Percentiles rank a stretch among this genome's conserved stretches.
Conservation (phyloP, 345 rosid species). For the Theobroma cacao region DNA sequence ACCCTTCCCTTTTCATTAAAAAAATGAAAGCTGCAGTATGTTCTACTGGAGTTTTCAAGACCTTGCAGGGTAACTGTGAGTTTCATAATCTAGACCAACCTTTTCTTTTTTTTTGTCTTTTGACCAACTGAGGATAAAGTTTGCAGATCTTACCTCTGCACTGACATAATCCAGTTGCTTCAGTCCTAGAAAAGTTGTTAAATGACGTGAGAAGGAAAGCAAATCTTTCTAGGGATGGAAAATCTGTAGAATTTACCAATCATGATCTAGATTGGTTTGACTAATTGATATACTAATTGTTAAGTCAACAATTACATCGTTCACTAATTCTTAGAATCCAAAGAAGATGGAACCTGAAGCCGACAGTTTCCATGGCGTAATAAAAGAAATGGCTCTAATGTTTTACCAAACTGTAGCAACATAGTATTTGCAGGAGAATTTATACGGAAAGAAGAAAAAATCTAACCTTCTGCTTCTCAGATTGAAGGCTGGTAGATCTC, state of each 20-base stretch:
- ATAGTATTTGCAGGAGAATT: background rate
- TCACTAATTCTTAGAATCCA: background rate
- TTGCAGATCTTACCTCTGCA: background rate
- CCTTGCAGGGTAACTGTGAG: background rate
- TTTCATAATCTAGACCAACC: background rate
- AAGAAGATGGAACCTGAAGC: background rate
- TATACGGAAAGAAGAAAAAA: background rate
- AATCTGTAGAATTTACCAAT: background rate
- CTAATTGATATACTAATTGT: background rate
- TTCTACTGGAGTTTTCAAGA: background rate
- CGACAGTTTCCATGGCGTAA: background rate
- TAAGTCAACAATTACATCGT: background rate
- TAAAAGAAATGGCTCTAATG: background rate
- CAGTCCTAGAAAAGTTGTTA: background rate
- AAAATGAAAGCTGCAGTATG: background rate
- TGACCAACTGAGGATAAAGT: background rate
- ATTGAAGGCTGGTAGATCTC: constrained; percentile 26
- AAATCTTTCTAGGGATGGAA: background rate
- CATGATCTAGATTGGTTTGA: background rate
- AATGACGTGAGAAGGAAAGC: background rate
- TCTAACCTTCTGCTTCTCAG: constrained; percentile 53
- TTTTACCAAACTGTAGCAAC: background rate
- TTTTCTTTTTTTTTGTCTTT: background rate
- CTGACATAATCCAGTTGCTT: background rate
- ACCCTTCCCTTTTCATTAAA: background rate